phyloP scores from a whole-genome alignment of 1,139 yeast genomes.

The Citeromyces hawaiiensis region DNA sequence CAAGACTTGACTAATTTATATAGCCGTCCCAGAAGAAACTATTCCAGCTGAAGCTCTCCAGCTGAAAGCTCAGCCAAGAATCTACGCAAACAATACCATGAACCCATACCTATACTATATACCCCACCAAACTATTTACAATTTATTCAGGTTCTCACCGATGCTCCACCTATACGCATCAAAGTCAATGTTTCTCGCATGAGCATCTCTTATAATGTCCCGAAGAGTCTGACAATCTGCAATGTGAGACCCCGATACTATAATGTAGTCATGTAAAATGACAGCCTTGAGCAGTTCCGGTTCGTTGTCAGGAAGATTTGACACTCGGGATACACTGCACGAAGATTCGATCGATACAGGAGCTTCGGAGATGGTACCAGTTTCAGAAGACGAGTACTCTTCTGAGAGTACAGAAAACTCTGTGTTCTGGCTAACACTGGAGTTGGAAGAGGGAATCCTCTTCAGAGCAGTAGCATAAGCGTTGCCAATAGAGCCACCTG shows the following conservation, averaged over 20 bases:
- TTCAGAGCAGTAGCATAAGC: slow-evolving; percentile 14
- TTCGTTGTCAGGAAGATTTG: slow-evolving; percentile 14
- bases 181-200: background rate
- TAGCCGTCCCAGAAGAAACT: no score
- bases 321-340: slow-evolving; percentile 8
- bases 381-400: slow-evolving; percentile 7
- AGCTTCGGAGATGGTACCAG: slow-evolving; percentile 9
- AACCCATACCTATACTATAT: background rate
- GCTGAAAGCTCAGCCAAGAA: no score
- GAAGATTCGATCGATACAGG: slow-evolving; percentile 10
- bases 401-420: slow-evolving; percentile 7
- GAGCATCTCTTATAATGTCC: background rate
- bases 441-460: slow-evolving; percentile 1
- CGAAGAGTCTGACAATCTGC: background rate
- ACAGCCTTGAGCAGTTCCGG: slow-evolving; percentile 15
- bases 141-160: background rate
- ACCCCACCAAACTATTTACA: background rate
- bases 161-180: background rate
- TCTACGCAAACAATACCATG: no score
- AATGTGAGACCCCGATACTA: slow-evolving; percentile 6
- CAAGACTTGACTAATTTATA: no score
- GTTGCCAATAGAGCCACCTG: slow-evolving; percentile 84
- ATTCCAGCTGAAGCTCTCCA: no score
- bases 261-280: slow-evolving; percentile 19
- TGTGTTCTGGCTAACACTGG: slow-evolving; percentile 5